Evolutionary conservation across 176 grass and related monocot species (phyloP), one percentile per base, ranked within the genome.

Genomic region (Hordeum marinum): DNA sequence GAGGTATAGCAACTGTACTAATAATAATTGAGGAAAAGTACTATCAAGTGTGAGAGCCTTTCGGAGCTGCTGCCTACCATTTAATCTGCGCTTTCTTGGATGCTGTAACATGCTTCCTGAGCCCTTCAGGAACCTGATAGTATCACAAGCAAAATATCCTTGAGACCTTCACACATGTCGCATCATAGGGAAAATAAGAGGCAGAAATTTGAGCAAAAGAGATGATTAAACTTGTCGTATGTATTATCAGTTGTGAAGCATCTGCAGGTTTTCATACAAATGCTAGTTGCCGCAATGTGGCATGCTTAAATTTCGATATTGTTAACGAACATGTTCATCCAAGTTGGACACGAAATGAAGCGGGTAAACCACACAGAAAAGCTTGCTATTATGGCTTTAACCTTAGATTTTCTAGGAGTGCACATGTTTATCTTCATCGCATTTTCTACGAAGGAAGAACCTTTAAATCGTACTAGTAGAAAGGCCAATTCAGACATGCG

Each of bases 61-160:
- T 83, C 11, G 11, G 46, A 74, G 67, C 4, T 84, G 32, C 3
- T 25, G 3, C 87, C 5, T 88, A 88, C 87, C 87, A 84, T 66
- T 89, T 84, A 84, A 12, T 70, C 59, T 89, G 66, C 55, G 67
- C 81, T 58, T 84, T 84, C 42, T 18, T 89, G 75, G 87, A 80
- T 8, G 81, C 72, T 37, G 58, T 57, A 80, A 84, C 87, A 11
- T 84, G 32, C 81, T 73, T 75, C 34, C 59, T 35, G 25, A 89
- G 81, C 11, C 24, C 67, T 80, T 89, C 67, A 66, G 87, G 87
- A 66, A 89, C 82, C 87, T 89, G n/a, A 80, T 7, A 89, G 74
- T 13, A 79, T 57, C 41, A 55, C 41, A 88, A 36, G 25, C 4
- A 82, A 26, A 60, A 70, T 34, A 69, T 60, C 17, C 27, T 61